These are phyloP conservation scores for Nicotiana paniculata DNA, from an alignment of 257 asterid genomes.

Conservation along the genomic window DNA sequence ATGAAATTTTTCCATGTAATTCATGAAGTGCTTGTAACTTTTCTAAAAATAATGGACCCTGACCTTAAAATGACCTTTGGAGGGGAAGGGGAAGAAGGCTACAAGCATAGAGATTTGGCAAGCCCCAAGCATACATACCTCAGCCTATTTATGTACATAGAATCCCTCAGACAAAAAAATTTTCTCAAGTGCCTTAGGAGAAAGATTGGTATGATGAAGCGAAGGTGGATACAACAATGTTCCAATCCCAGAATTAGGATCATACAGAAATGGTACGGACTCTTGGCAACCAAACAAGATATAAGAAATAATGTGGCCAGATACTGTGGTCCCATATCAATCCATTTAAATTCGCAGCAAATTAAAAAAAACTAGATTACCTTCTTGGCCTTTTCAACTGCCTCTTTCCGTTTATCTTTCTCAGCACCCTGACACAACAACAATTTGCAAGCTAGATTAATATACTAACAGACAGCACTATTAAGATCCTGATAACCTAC, in stretches of 20 bases:
- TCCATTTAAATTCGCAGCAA: not conserved
- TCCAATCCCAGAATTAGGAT: not conserved
- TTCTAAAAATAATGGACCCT: not conserved
- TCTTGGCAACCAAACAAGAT: not conserved
- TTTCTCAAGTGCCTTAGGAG: not conserved
- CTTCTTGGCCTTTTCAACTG: slow-evolving; percentile 57
- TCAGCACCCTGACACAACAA: slow-evolving; percentile 38
- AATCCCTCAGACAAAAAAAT: not conserved
- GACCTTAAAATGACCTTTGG: not conserved
- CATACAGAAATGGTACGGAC: not conserved
- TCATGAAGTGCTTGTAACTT: not conserved
- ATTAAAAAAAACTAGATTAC: slow-evolving; percentile 10
- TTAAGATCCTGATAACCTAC: not conserved
- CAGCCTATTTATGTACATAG: not conserved
- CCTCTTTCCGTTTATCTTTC: slow-evolving; percentile 57
- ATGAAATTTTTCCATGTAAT: not conserved
- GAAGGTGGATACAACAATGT: not conserved
- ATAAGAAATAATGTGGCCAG: not conserved
- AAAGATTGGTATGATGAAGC: not conserved
- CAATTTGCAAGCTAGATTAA: not conserved
- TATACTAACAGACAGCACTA: not conserved
- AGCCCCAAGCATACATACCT: not conserved
- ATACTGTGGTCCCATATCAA: not conserved
- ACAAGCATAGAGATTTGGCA: not conserved
- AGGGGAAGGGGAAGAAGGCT: not conserved